Percentiles rank a stretch among this genome's conserved stretches.
phyloP scores from a whole-genome alignment of 805 yeast genomes.

The Saturnispora galanensis region DNA sequence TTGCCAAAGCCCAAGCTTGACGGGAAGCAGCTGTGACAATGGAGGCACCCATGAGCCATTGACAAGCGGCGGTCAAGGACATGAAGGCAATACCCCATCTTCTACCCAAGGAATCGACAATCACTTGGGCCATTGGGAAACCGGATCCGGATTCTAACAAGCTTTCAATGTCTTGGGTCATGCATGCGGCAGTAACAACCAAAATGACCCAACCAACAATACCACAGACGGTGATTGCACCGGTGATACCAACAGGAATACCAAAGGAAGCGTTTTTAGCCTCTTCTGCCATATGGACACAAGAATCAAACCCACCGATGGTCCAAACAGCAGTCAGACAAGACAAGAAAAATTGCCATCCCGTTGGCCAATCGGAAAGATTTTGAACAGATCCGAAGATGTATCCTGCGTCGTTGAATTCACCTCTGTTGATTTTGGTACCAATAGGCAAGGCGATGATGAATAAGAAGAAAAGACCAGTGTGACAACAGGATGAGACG shows the following conservation, averaged over 20 bases:
- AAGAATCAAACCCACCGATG: conserved; percentile 61
- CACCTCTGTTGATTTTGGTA: conserved; percentile 26
- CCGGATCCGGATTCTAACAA: conserved; percentile 40
- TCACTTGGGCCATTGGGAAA: conserved; percentile 53
- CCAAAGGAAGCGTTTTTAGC: conserved; percentile 50
- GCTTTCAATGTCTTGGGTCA: conserved; percentile 34
- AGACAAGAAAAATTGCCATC: conserved; percentile 38
- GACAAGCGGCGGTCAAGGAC: conserved; percentile 48
- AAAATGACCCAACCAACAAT: conserved; percentile 46
- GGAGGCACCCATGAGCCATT: conserved; percentile 56
- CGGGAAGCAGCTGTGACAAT: conserved; percentile 54
- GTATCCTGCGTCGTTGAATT: conserved; percentile 36
- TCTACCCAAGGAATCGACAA: conserved; percentile 50
- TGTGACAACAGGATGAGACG: conserved; percentile 44
- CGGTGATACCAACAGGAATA: conserved; percentile 53
- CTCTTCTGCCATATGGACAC: conserved; percentile 65
- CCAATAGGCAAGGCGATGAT: conserved; percentile 59
- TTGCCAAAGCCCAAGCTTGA: conserved; percentile 65
- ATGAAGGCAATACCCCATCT: conserved; percentile 56
- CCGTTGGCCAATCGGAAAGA: conserved; percentile 43
- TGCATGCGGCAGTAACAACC: conserved; percentile 44
- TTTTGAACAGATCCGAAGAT: conserved; percentile 46
- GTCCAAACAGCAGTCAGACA: conserved; percentile 64
- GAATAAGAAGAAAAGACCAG: conserved; percentile 39
- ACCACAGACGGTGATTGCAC: conserved; percentile 48